Base-by-base conservation (phyloP, 306 rosid species). In the Citrullus amarus region DNA sequence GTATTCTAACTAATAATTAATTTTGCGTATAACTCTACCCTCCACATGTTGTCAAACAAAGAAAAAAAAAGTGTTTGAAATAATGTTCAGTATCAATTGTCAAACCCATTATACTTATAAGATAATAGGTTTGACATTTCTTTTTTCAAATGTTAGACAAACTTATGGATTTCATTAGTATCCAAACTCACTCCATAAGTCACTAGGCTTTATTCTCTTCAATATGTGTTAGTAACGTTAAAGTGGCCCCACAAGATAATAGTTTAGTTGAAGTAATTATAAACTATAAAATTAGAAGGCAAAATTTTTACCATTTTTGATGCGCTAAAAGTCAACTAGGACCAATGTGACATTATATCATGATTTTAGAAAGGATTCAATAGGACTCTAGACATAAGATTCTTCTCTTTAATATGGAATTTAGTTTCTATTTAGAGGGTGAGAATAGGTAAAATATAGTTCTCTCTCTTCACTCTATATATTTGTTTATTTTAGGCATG, bases 401-500 rank as follows among this genome's bases (percentile, higher is more conserved):
- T 72, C 60, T 48, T 50, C 25, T 12, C 44, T 25, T 71, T 71
- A 14, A 72, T 48, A 15, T 44, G 25, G n/a, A 46, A 72, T 46
- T 46, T 50, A 12, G 48, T 71, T 46, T 43, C 53, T 44, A 68
- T 41, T 68, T 68, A 28, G 54, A 68, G 34, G 75, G 32, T 10
- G 0, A 5, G 20, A 68, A 68, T 41, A 68, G 75, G 55, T 43
- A 18, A 13, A 28, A 25, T 36, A 43, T 28, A 48, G 44, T 69
- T 43, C 15, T 20, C 0, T 20, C 9, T 3, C 10, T 72, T 15
- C 61, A 69, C 36, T 44, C 75, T 17, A 74, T 74, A 28, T 46
- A 74, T 9, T 30, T 74, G 48, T 74, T 32, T 53, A 67, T 66
- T 28, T 74, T 51, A 74, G 48, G 78, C 78, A 74, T 74, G 62